Evolutionary conservation across 2,329 filamentous ascomycete species (phyloP), one percentile per base, ranked within the genome.

Genomic region (Monilinia laxa): DNA sequence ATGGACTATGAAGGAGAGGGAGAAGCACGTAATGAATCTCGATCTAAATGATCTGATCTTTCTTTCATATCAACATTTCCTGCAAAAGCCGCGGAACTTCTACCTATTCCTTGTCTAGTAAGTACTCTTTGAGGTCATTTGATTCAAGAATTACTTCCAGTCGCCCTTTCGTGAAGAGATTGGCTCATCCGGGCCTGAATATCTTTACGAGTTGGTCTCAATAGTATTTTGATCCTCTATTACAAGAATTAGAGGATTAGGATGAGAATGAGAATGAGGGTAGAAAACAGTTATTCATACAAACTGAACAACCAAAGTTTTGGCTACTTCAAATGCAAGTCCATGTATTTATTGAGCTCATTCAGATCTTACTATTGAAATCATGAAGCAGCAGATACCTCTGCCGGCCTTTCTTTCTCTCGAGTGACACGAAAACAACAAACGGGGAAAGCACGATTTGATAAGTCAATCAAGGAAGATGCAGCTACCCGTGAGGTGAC

Each of bases 401-500:
- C 16, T 11, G 28, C 4, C 42, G 28, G 23, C 28, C 18, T 6
- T 49, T 47, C 18, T 35, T 35, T 35, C 31, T 28, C 28, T 58
- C 10, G 9, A 6, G 31, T 62, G 58, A 20, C 45, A 51, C 31
- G 10, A 51, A 25, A 51, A 25, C 16, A 40, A 20, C 58, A 51
- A 51, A 62, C 16, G 31, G 45, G 58, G 45, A 62, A 62, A 51
- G 58, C 20, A 25, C 58, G 16, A 38, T 20, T 20, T 62, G 31
- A 52, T 40, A 51, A 38, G 45, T 62, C 28, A 51, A 38, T 28
- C 38, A 23, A 20, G 58, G 31, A 62, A 51, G 58, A 51, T 60
- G 58, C 45, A 62, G 38, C 58, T 62, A 62, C 45, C 58, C 58
- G 45, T 25, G 16, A 51, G 10, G 31, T 62, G 45, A 51, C 28